phyloP scores from a whole-genome alignment of 2,329 filamentous ascomycete genomes.

The Sclerotinia glacialis region DNA sequence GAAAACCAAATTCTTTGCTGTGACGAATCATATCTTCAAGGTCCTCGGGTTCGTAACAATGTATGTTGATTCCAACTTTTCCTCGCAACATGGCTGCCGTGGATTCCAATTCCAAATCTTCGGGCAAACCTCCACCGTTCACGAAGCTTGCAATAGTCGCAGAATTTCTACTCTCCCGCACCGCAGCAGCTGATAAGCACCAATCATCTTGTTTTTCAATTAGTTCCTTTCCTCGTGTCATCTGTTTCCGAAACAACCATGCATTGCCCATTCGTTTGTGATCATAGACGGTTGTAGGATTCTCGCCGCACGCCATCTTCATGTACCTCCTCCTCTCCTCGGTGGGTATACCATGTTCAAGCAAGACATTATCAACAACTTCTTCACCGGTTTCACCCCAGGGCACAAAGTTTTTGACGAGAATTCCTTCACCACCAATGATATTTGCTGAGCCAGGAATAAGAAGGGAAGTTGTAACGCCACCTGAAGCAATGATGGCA shows the following conservation, averaged over 20 bases:
- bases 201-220: conserved; percentile 42
- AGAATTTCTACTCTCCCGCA: conserved; percentile 28
- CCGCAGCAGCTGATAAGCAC: conserved; percentile 35
- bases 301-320: conserved; percentile 50
- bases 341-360: conserved; percentile 42
- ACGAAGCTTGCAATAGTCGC: conserved; percentile 30
- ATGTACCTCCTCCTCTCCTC: conserved; percentile 42
- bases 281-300: conserved; percentile 42
- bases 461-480: conserved; percentile 47
- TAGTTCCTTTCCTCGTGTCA: conserved; percentile 42
- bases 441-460: conserved; percentile 47
- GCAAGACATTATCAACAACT: conserved; percentile 44
- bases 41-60: conserved; percentile 47
- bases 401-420: conserved; percentile 44
- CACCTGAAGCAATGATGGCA: conserved; percentile 44
- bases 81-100: conserved; percentile 44
- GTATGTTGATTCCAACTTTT: conserved; percentile 45
- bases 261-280: conserved; percentile 45
- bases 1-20: conserved; percentile 45
- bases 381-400: conserved; percentile 41
- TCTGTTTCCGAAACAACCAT: conserved; percentile 43
- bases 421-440: conserved; percentile 46
- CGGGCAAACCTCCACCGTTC: conserved; percentile 33
- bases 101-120: conserved; percentile 44
- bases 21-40: conserved; percentile 46